Conservation (phyloP, 2,329 filamentous ascomycete species). For the Juglanconis sp. region DNA sequence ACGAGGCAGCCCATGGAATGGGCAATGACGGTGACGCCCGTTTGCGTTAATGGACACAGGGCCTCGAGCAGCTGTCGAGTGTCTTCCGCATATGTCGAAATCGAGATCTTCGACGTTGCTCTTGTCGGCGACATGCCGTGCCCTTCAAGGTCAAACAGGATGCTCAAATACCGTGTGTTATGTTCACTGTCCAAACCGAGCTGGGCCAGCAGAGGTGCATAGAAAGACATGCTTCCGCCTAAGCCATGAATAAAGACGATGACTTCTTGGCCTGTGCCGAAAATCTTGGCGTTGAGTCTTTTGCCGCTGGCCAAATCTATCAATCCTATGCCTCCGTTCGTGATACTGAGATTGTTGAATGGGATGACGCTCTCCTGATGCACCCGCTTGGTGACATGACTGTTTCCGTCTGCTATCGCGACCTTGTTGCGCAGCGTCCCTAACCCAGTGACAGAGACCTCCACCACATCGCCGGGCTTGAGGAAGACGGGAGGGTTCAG, state of each 20-base stretch:
- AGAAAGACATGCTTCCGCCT: constrained; percentile 44
- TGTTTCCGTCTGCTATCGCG: constrained; percentile 26
- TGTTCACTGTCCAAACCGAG: constrained; percentile 29
- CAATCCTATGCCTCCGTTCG: constrained; percentile 29
- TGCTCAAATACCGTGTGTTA: constrained; percentile 27
- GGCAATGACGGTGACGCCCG: constrained; percentile 40
- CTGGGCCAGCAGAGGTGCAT: constrained; percentile 39
- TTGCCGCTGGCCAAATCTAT: constrained; percentile 37
- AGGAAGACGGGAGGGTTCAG: constrained; percentile 38
- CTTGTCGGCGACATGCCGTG: constrained; percentile 52
- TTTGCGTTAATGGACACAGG: constrained; percentile 18
- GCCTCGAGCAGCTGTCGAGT: constrained; percentile 29
- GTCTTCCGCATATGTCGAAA: constrained; percentile 38
- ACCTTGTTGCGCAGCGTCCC: constrained; percentile 39
- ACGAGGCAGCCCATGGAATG: constrained; percentile 51
- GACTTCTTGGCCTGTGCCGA: constrained; percentile 26
- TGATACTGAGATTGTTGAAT: constrained; percentile 19
- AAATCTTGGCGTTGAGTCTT: constrained; percentile 34
- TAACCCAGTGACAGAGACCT: constrained; percentile 38
- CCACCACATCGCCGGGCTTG: constrained; percentile 38
- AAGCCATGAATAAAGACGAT: constrained; percentile 56
- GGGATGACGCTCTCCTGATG: background rate
- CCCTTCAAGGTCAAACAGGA: constrained; percentile 52
- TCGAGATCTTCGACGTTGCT: constrained; percentile 44
- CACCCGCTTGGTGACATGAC: constrained; percentile 17